phyloP scores from a whole-genome alignment of 495 filamentous ascomycete genomes.

The Podospora australis region DNA sequence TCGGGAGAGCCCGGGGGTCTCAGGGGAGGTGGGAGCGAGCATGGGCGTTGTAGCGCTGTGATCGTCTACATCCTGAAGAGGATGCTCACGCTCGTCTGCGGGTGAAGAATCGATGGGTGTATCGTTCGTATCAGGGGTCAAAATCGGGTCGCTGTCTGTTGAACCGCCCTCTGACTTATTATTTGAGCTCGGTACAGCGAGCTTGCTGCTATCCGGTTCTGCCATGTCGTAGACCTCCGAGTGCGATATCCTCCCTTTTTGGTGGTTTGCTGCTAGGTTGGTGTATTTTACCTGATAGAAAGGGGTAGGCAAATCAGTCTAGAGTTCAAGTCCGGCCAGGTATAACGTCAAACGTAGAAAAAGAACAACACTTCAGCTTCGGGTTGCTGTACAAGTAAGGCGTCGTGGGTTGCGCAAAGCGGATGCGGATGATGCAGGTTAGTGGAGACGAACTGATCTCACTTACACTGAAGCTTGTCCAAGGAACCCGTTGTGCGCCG shows the following conservation, averaged over 20 bases:
- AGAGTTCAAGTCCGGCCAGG: too few species aligned
- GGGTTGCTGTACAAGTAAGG: too few species aligned
- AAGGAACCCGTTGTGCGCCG: not conserved
- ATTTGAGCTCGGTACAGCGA: slow-evolving; percentile 21
- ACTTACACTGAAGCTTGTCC: not conserved
- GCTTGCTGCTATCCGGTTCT: slow-evolving; percentile 35
- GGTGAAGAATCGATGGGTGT: slow-evolving; percentile 35
- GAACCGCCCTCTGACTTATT: slow-evolving; percentile 36
- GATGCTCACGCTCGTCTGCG: slow-evolving; percentile 30
- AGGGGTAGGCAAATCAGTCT: too few species aligned
- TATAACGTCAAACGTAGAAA: too few species aligned
- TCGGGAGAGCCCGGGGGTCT: slow-evolving; percentile 56
- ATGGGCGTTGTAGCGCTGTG: slow-evolving; percentile 35
- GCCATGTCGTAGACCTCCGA: slow-evolving; percentile 31
- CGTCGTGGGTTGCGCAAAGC: too few species aligned
- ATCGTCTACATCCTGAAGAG: too few species aligned
- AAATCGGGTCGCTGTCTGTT: slow-evolving; percentile 37
- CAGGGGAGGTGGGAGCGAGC: slow-evolving; percentile 36
- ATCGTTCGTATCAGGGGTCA: slow-evolving; percentile 36
- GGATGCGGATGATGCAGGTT: not conserved
- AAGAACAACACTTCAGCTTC: too few species aligned
- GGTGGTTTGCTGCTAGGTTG: too few species aligned
- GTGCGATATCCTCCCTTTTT: too few species aligned
- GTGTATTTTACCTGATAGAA: too few species aligned
- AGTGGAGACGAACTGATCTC: not conserved